Evolutionary conservation across 2,329 filamentous ascomycete genomes (phyloP).

Genomic region (Colletotrichum kahawae): DNA sequence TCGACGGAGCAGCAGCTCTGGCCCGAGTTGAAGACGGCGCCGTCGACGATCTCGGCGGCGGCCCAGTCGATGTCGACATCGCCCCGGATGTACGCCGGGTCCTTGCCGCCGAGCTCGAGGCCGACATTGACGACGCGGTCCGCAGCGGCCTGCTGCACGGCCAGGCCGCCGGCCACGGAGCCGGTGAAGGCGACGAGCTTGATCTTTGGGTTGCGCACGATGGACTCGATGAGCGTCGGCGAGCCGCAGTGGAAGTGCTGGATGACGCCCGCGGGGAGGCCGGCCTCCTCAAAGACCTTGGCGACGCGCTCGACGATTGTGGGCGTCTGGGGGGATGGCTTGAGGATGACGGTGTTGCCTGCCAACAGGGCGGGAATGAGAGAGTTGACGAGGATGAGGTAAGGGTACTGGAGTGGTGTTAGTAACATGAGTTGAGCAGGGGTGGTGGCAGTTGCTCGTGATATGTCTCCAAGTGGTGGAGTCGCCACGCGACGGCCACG

Average conservation of each 20-base stretch:
- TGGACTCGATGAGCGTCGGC: constrained; percentile 74
- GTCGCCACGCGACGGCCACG: neutral
- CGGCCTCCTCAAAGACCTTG: constrained; percentile 78
- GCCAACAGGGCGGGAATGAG: constrained; percentile 89
- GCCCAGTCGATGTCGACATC: constrained; percentile 93
- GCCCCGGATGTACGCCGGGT: constrained; percentile 84
- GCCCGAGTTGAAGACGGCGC: constrained; percentile 97
- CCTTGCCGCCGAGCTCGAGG: constrained; percentile 92
- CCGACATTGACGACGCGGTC: constrained; percentile 86
- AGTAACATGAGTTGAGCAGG: neutral
- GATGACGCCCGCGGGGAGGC: constrained; percentile 81
- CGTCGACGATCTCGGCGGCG: constrained; percentile 93
- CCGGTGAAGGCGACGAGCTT: constrained; percentile 91
- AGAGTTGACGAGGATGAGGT: constrained; percentile 91
- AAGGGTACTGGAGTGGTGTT: constrained; percentile 74
- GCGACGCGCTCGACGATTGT: constrained; percentile 87
- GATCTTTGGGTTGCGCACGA: constrained; percentile 79
- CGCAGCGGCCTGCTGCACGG: constrained; percentile 83
- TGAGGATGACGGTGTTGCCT: constrained; percentile 90
- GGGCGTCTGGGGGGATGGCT: constrained; percentile 93
- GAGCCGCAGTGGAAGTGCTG: constrained; percentile 94
- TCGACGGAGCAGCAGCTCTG: constrained; percentile 96
- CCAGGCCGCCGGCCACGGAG: constrained; percentile 85
- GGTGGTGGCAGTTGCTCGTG: neutral
- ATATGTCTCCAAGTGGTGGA: neutral